A percentile compares a stretch with the other conserved stretches of the same genome.
phyloP scores from a whole-genome alignment of 1,284 basidiomycete species.

The Vanrija sp. region DNA sequence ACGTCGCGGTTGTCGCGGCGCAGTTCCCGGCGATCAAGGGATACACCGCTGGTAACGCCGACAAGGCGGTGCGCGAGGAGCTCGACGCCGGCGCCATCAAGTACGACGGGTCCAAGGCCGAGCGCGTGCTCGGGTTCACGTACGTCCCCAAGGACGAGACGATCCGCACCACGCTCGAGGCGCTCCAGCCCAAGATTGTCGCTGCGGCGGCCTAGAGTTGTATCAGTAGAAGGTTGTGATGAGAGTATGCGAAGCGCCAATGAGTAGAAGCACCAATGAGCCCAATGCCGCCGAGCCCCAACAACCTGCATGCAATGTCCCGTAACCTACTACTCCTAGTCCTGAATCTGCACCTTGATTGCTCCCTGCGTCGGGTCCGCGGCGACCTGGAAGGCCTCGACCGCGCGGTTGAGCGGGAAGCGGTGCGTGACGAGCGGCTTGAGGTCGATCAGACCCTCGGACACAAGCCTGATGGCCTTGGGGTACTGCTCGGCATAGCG shows the following conservation, averaged over 20 bases:
- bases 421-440: constrained; percentile 82
- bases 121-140: neutral
- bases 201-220: too few species aligned
- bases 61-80: neutral
- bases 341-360: constrained; percentile 47
- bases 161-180: neutral
- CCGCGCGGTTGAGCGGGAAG: constrained; percentile 69
- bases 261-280: too few species aligned
- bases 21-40: neutral
- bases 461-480: constrained; percentile 73
- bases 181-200: neutral
- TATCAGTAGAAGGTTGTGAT: too few species aligned
- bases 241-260: too few species aligned
- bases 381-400: constrained; percentile 65
- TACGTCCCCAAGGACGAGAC: constrained; percentile 5
- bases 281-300: too few species aligned
- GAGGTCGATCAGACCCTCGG: constrained; percentile 73
- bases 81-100: neutral
- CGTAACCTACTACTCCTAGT: constrained; percentile 7
- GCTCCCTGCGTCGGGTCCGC: constrained; percentile 41
- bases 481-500: constrained; percentile 58
- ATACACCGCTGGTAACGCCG: neutral
- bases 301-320: too few species aligned
- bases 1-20: constrained; percentile 16
- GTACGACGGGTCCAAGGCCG: constrained; percentile 1